Base-by-base conservation (phyloP, 2,329 filamentous ascomycete species). In the Fusarium compactum region DNA sequence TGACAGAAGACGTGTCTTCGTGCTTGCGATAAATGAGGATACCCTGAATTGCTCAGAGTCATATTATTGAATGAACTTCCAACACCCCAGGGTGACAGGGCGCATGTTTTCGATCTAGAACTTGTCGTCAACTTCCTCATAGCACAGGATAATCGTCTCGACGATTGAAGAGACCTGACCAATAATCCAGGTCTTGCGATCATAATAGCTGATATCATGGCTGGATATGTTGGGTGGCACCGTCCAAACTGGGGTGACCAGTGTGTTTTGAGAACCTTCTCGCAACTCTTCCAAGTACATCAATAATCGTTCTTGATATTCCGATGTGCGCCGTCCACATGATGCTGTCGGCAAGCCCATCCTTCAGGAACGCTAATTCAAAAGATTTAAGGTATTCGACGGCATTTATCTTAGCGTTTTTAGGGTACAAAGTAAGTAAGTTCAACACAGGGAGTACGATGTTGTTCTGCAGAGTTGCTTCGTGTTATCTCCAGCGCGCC, bases 301-400 rank as follows among this genome's bases (percentile, higher is more conserved):
- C 10, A 9, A 3, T 10, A 34, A 34, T 3, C 0, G 8, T 34
- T 34, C 5, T 34, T 34, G 16, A 34, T 34, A 8, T 34, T 34
- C 3, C 16, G 0, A 0, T 34, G 32, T 3, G 8, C 2, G 2
- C 27, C 2, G 32, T 0, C 15, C 32, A 8, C 8, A 32, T 32
- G 6, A n/a, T n/a, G n/a, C n/a, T n/a, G n/a, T n/a, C n/a, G n/a
- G n/a, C n/a, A n/a, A n/a, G n/a, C n/a, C n/a, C n/a, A n/a, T n/a
- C n/a, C n/a, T n/a, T n/a, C n/a, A n/a, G n/a, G n/a, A n/a, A n/a
- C n/a, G n/a, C n/a, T n/a, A n/a, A n/a, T n/a, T n/a, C n/a, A n/a
- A n/a, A n/a, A n/a, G n/a, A n/a, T n/a, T n/a, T n/a, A n/a, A n/a
- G n/a, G n/a, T n/a, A n/a, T n/a, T n/a, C n/a, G n/a, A n/a, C n/a